Base-by-base conservation (phyloP, 2,329 filamentous ascomycete genomes). In the Biscogniauxia marginata region DNA sequence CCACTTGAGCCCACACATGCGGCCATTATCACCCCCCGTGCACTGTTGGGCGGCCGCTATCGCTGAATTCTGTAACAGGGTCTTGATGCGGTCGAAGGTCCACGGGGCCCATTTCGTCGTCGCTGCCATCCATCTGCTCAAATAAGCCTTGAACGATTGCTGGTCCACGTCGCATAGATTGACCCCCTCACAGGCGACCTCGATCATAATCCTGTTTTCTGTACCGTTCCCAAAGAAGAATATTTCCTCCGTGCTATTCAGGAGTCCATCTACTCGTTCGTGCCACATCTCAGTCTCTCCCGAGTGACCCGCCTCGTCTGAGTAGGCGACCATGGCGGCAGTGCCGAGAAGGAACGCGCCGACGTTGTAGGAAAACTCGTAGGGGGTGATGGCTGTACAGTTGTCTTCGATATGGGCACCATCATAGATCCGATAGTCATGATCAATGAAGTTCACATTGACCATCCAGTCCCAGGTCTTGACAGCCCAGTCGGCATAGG, bases 401-500 rank as follows among this genome's bases (percentile, higher is more conserved):
- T 87, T 84, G 24, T 74, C 73, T 5, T 73, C 73, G 30, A 81
- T 80, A 52, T 84, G 79, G 5, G 80, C 80, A 30, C 87, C 87
- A 63, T 88, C 87, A 62, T 80, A 88, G 18, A 90, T 76, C 49
- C 81, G 77, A 68, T 82, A 89, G 3, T 80, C 75, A 6, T 79
- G 69, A 65, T 84, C 78, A 58, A 90, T 81, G 52, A 90, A 80
- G 0, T 82, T 77, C 47, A 85, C 74, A 6, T 66, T 69, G 3
- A 71, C 68, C 71, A 85, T 86, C 88, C 88, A 91, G 50, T 90
- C 79, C 76, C 90, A 96, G 0, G 84, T 82, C 63, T 76, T 86
- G 19, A 85, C 82, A 0, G 90, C 90, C 90, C 90, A 95, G 4
- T 91, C 83, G 1, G 84, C 80, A 69, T 96, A 96, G 0, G 89